Evolutionary conservation across 2,329 filamentous ascomycete species (phyloP), one percentile per base, ranked within the genome.

Genomic region (Catunica adiposa): DNA sequence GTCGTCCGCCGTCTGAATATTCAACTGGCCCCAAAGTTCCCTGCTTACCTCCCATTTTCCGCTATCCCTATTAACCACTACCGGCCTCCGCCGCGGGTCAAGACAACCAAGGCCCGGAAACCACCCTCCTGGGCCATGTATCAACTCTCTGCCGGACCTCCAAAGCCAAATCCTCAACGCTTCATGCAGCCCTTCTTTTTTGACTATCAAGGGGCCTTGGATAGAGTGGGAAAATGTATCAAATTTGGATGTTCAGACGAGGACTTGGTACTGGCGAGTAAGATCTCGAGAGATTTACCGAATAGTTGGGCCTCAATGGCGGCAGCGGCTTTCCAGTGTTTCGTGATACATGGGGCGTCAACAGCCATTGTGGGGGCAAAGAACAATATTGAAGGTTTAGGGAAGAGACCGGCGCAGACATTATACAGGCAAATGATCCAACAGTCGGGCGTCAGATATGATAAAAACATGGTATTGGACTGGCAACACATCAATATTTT

Each of bases 261-360:
- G 7, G 50, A 58, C 17, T 22, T 58, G 11, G 44, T 34, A 40
- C 14, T 51, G 31, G 57, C 54, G 22, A 23, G 42, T 9, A 29
- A 38, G 4, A 37, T 57, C 6, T 47, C 85, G 60, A 88, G 84
- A 14, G 53, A 58, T 15, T 29, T 58, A 42, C 54, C 54, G 31
- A n/a, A 17, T 3, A 44, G 42, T 26, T 58, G 57, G 57, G 54
- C 53, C 38, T 51, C 34, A 1, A 40, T 46, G 22, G 55, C 48
- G 11, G 54, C 54, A 2, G 48, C 51, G 20, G 54, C 54, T 14
- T 38, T 37, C n/a, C 42, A 14, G 22, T 31, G 26, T 31, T 58
- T 58, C n/a, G 29, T 14, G 14, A 53, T 58, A 3, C 26, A 51
- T 17, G 56, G 56, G 3, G 53, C 53, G 26, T 26, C 37, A 37